A percentile compares a stretch with the other conserved stretches of the same genome.
Conservation (phyloP, 345 rosid species). For the Excoecaria cochinchinensis region DNA sequence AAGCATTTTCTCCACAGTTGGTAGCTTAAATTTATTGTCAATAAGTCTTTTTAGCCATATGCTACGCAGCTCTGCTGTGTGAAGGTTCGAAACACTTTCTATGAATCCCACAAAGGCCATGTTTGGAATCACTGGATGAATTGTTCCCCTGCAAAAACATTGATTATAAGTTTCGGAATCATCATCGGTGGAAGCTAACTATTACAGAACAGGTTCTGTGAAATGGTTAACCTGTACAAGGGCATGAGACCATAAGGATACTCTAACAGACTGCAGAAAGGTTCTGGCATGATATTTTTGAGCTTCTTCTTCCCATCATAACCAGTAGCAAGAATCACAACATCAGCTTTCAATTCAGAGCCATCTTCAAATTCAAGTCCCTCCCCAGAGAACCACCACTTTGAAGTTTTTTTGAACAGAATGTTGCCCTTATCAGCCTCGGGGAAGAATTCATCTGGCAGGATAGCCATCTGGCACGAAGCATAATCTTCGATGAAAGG, state of each 20-base stretch:
- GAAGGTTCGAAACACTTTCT: constrained; percentile 76
- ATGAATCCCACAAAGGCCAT: constrained; percentile 74
- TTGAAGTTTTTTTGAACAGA: constrained; percentile 59
- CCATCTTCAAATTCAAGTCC: constrained; percentile 75
- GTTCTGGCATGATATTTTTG: constrained; percentile 67
- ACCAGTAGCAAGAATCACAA: constrained; percentile 81
- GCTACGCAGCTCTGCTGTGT: constrained; percentile 74
- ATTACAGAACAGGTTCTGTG: background rate
- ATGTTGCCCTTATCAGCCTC: constrained; percentile 84
- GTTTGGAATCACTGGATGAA: constrained; percentile 81
- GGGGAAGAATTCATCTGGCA: constrained; percentile 71
- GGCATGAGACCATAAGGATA: constrained; percentile 65
- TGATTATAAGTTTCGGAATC: background rate
- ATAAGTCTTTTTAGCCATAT: constrained; percentile 61
- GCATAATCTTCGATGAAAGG: constrained; percentile 83
- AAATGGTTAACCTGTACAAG: constrained; percentile 54
- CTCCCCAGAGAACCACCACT: constrained; percentile 68
- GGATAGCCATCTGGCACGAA: constrained; percentile 94
- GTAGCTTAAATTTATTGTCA: constrained; percentile 62
- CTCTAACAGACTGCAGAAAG: constrained; percentile 58
- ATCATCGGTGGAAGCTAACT: background rate
- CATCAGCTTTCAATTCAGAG: constrained; percentile 61
- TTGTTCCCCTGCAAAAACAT: constrained; percentile 56
- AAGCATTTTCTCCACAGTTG: constrained; percentile 62
- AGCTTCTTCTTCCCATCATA: constrained; percentile 82